phyloP scores from a whole-genome alignment of 345 rosid genomes.

The Ailanthus altissimus region DNA sequence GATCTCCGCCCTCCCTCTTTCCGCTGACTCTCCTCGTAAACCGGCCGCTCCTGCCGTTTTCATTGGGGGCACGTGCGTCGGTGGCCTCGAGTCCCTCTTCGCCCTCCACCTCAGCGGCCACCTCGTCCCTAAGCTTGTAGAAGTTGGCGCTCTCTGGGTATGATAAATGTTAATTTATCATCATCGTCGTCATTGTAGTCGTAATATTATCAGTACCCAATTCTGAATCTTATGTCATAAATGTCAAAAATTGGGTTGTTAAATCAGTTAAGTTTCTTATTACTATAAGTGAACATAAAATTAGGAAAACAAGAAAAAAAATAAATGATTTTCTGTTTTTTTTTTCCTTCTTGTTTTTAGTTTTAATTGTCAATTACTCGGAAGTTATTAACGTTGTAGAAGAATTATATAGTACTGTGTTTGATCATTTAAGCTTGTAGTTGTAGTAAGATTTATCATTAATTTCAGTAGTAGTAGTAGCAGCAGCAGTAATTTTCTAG shows the following conservation, averaged over 20 bases:
- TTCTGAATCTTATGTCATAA: constrained; percentile 1
- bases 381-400: not conserved
- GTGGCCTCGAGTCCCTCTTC: constrained; percentile 89
- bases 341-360: not conserved
- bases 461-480: too few species aligned
- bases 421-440: too few species aligned
- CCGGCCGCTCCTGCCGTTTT: constrained; percentile 61
- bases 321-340: not conserved
- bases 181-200: too few species aligned
- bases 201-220: not conserved
- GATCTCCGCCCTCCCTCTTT: constrained; percentile 64
- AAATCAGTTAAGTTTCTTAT: not conserved
- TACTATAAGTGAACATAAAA: constrained; percentile 14
- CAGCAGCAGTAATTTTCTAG: not conserved
- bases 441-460: too few species aligned
- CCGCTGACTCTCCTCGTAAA: constrained; percentile 24
- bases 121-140: constrained; percentile 86
- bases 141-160: constrained; percentile 87
- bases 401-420: not conserved
- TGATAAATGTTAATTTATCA: constrained; percentile 21
- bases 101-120: constrained; percentile 85
- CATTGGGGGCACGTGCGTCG: constrained; percentile 79
- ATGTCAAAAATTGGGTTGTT: not conserved
- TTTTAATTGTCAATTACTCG: not conserved
- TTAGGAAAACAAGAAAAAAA: not conserved